phyloP scores from a whole-genome alignment of 352 stramenopile genomes.

The Halophytophthora batemanensis region DNA sequence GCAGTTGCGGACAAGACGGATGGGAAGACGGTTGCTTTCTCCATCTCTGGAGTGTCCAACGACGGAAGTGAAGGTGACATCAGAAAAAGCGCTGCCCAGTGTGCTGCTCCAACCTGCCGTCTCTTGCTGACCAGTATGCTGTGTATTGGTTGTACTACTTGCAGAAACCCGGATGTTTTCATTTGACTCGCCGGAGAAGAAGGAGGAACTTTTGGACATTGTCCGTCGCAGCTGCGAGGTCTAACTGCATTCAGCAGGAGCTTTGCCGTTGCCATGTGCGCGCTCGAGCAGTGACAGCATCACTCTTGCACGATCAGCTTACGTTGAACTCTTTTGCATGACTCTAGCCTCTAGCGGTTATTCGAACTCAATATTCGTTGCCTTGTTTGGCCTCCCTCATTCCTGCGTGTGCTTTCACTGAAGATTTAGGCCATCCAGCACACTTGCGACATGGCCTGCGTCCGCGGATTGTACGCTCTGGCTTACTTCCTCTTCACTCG shows the following conservation, averaged over 20 bases:
- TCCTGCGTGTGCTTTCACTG: conserved; percentile 2
- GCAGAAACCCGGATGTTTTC: conserved; percentile 71
- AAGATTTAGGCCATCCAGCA: conserved; percentile 9
- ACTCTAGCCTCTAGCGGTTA: too few species aligned
- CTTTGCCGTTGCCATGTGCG: too few species aligned
- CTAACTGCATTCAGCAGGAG: conserved; percentile 4
- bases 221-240: conserved; percentile 43
- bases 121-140: neutral
- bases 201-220: conserved; percentile 42
- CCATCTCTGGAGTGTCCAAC: conserved; percentile 50
- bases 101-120: neutral
- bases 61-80: conserved; percentile 48
- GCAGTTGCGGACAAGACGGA: conserved; percentile 63
- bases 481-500: neutral
- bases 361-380: too few species aligned
- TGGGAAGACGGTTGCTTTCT: conserved; percentile 60
- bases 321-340: too few species aligned
- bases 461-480: neutral
- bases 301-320: too few species aligned
- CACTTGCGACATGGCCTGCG: conserved; percentile 6
- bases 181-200: conserved; percentile 51
- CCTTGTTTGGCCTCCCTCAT: too few species aligned
- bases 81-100: neutral
- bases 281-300: too few species aligned
- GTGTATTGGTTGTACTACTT: neutral